Percentiles rank a stretch among this genome's conserved stretches.
Evolutionary conservation across 345 rosid species (phyloP).

Genomic region (Capsella bursapastoris): DNA sequence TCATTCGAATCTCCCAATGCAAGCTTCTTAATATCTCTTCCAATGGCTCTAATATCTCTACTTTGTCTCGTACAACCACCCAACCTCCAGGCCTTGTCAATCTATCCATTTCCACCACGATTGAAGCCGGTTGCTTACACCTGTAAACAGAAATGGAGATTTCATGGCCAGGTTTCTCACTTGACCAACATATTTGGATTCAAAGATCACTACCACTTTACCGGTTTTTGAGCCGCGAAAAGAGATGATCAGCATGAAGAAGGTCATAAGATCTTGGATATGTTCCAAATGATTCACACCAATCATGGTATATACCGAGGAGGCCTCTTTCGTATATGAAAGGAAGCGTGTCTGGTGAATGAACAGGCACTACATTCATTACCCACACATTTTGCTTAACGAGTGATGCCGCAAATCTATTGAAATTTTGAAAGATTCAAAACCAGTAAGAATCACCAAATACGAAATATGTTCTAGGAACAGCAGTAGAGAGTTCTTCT

Average conservation of each 20-base stretch:
- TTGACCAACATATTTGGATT: not conserved
- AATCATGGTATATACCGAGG: conserved; percentile 85
- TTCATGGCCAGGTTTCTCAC: conserved; percentile 12
- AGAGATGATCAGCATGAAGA: conserved; percentile 92
- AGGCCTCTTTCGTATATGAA: conserved; percentile 84
- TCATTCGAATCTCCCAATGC: conserved; percentile 94
- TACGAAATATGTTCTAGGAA: not conserved
- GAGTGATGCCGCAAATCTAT: conserved; percentile 91
- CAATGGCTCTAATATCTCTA: conserved; percentile 73
- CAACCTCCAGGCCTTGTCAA: conserved; percentile 88
- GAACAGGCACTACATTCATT: conserved; percentile 88
- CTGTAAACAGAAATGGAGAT: conserved; percentile 40
- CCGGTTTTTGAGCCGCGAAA: conserved; percentile 95
- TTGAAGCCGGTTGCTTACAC: conserved; percentile 80
- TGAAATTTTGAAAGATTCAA: not conserved
- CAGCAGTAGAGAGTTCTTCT: not conserved
- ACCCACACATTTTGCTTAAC: conserved; percentile 82
- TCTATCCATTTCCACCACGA: conserved; percentile 91
- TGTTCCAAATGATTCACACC: conserved; percentile 93
- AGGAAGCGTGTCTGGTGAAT: conserved; percentile 93
- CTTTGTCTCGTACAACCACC: conserved; percentile 82
- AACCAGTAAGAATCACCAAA: conserved; percentile 13
- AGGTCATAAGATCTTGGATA: conserved; percentile 97
- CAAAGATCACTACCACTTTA: conserved; percentile 30
- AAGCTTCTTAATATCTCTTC: conserved; percentile 74